A percentile compares a stretch with the other conserved stretches of the same genome.
Conservation (phyloP, 306 rosid genomes). For the Cucurbita pepo region DNA sequence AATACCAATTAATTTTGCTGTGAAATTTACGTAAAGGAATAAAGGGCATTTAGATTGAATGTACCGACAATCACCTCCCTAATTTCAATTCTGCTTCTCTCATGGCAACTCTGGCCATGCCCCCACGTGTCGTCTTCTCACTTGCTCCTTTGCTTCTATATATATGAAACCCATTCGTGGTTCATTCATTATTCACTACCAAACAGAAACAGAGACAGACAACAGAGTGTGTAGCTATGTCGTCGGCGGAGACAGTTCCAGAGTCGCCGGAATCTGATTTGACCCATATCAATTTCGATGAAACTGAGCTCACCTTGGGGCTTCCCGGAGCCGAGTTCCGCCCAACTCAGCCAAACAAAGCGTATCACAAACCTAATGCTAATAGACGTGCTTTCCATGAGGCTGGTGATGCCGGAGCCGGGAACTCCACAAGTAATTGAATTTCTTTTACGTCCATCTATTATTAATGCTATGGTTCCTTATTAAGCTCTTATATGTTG, state of each 20-base stretch:
- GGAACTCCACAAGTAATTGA: background rate
- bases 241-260: background rate
- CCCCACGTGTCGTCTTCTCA: background rate
- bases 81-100: background rate
- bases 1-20: background rate
- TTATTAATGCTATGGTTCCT: too few relatives aligned
- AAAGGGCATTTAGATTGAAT: background rate
- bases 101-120: background rate
- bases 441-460: too few relatives aligned
- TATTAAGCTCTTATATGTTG: too few relatives aligned
- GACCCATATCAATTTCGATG: background rate
- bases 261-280: background rate
- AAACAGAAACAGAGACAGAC: background rate
- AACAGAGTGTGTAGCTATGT: background rate
- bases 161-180: background rate
- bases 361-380: background rate
- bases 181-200: background rate
- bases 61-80: background rate
- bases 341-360: background rate
- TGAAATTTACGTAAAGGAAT: background rate
- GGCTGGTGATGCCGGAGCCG: background rate
- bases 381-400: background rate
- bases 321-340: background rate
- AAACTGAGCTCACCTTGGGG: slow-evolving; percentile 8
- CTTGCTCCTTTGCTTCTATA: background rate